Base-by-base conservation (phyloP, 169 alveolate genomes). In the Plasmodium gallinaceum region DNA sequence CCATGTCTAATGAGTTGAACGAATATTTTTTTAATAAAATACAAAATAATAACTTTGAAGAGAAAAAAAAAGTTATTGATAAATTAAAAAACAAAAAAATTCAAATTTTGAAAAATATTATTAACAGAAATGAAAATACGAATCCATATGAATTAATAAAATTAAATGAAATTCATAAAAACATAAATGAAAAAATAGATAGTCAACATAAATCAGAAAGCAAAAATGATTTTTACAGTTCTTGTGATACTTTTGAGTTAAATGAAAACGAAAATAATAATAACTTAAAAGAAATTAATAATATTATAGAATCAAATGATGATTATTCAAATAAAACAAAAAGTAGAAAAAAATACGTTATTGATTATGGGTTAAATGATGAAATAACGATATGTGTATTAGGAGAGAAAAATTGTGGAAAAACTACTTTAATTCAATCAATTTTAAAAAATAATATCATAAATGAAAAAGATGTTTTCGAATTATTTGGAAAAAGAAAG, bases 361-460 rank as follows among this genome's bases (percentile, higher is more conserved):
- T 16, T 14, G 22, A 24, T 24, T n/a, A 24, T 60, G 42, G 12
- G 2, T 24, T n/a, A 20, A 60, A 60, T 60, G 18, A 60, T 10
- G 72, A 83, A 20, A 45, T 83, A 70, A 68, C 65, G 32, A 60
- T 83, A n/a, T 83, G 91, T 51, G 32, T 83, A 12, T 70, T 83
- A 12, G 91, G 91, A 43, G 91, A 83, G 54, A 39, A 70, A 16
- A 83, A 83, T 46, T 83, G 74, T 42, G 91, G 91, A 5, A 83
- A 83, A 20, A 83, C 91, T 24, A 83, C 74, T 5, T 52, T 83
- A 43, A 54, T 83, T 1, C 85, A 83, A 70, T 39, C 74, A 42
- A 69, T 83, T 57, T 60, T 83, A 70, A 66, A 58, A 18, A 54
- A 70, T 7, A 68, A 57, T n/a, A 83, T 83, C 37, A 43, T 83